Evolutionary conservation across 2,329 filamentous ascomycete genomes (phyloP).

Genomic region (Xylaria sp.): DNA sequence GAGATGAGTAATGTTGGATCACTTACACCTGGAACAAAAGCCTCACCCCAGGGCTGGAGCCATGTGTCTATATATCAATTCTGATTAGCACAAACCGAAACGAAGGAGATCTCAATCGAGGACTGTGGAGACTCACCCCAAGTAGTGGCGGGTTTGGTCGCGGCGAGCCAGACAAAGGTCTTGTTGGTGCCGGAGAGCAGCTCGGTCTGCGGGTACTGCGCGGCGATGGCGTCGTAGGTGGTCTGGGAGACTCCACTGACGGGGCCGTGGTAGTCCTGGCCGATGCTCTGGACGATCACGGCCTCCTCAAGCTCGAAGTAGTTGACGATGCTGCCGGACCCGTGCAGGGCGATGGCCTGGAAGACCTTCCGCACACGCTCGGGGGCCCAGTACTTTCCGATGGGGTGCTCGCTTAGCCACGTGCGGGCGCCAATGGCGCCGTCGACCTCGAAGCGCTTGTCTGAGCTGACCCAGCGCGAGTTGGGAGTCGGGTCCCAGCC

Average conservation of each 20-base stretch:
- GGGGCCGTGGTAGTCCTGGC: constrained; percentile 35
- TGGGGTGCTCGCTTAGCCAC: constrained; percentile 35
- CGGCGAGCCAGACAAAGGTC: constrained; percentile 34
- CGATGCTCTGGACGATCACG: constrained; percentile 33
- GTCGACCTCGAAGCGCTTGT: constrained; percentile 43
- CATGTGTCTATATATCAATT: constrained; percentile 28
- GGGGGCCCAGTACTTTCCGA: constrained; percentile 32
- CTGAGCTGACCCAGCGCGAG: constrained; percentile 34
- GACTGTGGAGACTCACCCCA: constrained; percentile 24
- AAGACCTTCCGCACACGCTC: constrained; percentile 37
- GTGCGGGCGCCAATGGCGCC: constrained; percentile 38
- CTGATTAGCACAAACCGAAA: constrained; percentile 6
- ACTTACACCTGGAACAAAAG: constrained; percentile 35
- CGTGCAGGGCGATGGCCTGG: constrained; percentile 35
- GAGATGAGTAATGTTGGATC: not conserved
- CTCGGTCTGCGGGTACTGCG: constrained; percentile 32
- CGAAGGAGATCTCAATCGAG: not conserved
- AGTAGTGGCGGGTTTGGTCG: constrained; percentile 35
- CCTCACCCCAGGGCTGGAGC: constrained; percentile 35
- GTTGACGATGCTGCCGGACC: constrained; percentile 21
- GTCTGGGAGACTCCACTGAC: constrained; percentile 18
- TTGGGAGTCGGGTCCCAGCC: constrained; percentile 37
- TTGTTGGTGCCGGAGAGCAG: constrained; percentile 33
- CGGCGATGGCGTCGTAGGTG: constrained; percentile 19
- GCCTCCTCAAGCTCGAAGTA: constrained; percentile 33